Evolutionary conservation across 306 rosid species (phyloP), one percentile per base, ranked within the genome.

Genomic region (Prunus mongolica): DNA sequence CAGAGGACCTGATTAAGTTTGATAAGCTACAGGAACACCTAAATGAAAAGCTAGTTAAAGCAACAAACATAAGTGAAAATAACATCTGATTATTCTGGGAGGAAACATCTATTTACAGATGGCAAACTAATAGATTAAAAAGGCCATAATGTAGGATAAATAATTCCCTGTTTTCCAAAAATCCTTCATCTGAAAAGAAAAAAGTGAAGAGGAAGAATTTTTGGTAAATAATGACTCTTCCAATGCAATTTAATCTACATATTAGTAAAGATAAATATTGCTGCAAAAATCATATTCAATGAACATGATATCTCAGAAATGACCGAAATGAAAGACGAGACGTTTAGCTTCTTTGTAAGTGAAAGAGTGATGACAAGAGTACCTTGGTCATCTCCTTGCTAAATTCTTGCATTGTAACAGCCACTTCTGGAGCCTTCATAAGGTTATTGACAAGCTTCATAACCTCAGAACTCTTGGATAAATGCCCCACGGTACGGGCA

Each of bases 361-460:
- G 72, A 58, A 58, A 25, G 19, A 65, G n/a, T 2, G 65, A 46
- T 47, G 4, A 19, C 34, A 54, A 6, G 52, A 60, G 22, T 82
- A 96, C 99, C 98, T 96, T 96, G 4, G 99, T 92, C 98, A 92
- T 96, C 85, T 96, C 99, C 81, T 92, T 96, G 93, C 93, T 91
- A 71, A 96, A 96, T 75, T 92, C 99, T 83, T 89, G 97, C 99
- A 96, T 96, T 47, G 99, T 91, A 67, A 84, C 86, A 49, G 98
- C 99, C 93, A 92, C 88, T 81, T 89, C 93, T 24, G 99, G 98
- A 72, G 99, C 99, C 84, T 89, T 96, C 93, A 96, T 92, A 83
- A 96, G 97, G 77, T 96, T 89, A 80, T 96, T 96, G 69, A 92
- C 99, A 70, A 92, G 83, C 83, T 96, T 96, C 99, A 96, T 96